Percentiles rank a stretch among this genome's conserved stretches.
Conservation (phyloP, 176 grass and related monocot genomes). For the Oryza rufipogon region DNA sequence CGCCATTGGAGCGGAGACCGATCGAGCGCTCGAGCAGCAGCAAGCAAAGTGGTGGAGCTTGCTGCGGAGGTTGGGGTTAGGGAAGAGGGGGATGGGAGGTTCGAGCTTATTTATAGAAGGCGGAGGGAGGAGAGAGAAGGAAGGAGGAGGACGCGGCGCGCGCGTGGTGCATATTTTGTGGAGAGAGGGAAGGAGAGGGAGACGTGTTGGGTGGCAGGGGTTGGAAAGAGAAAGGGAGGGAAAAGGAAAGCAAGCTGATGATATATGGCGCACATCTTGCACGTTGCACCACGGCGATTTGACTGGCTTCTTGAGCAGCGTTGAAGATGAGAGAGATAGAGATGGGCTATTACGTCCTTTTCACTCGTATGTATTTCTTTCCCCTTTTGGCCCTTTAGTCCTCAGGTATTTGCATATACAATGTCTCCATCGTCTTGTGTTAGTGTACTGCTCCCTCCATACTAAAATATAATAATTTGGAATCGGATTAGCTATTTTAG, state of each 20-base stretch:
- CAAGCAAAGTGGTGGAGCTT: neutral
- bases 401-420: neutral
- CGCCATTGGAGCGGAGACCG: slow-evolving; percentile 10
- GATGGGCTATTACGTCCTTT: neutral
- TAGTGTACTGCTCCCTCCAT: too few species aligned
- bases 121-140: neutral
- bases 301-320: slow-evolving; percentile 31
- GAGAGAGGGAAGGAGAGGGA: neutral
- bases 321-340: neutral
- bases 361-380: neutral
- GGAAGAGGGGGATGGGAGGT: neutral
- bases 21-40: neutral
- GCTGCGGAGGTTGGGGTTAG: neutral
- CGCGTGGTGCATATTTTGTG: slow-evolving; percentile 21
- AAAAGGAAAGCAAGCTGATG: too few species aligned
- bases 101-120: slow-evolving; percentile 38
- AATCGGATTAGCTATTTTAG: too few species aligned
- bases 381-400: neutral
- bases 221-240: neutral
- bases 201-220: slow-evolving; percentile 32
- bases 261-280: slow-evolving; percentile 28
- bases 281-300: slow-evolving; percentile 46
- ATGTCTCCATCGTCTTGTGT: too few species aligned
- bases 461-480: too few species aligned
- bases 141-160: slow-evolving; percentile 20